Percentiles rank a stretch among this genome's conserved stretches.
phyloP scores from a whole-genome alignment of 1,284 basidiomycete genomes.

The Leccinum fallax region DNA sequence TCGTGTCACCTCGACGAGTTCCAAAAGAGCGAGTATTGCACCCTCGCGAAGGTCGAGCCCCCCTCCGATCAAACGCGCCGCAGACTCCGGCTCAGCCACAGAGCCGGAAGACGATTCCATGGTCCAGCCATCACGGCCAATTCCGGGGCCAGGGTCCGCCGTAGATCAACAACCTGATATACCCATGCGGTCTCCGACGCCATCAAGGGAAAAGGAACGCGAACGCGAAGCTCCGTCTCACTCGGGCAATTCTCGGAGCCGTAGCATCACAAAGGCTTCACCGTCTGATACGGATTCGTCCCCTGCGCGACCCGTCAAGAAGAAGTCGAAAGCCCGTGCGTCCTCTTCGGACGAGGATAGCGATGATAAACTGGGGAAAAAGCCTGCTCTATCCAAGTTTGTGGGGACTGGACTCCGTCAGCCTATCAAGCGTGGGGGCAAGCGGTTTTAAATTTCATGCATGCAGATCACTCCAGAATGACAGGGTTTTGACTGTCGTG shows the following conservation, averaged over 20 bases:
- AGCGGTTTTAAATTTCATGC: conserved; percentile 55
- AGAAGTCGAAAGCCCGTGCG: conserved; percentile 47
- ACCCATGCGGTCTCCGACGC: conserved; percentile 27
- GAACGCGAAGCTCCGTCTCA: conserved; percentile 12
- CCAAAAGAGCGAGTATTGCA: conserved; percentile 7
- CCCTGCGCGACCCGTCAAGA: conserved; percentile 48
- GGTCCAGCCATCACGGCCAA: conserved; percentile 3
- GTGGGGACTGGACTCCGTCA: conserved; percentile 53
- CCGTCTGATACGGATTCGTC: conserved; percentile 48
- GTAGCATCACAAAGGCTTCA: conserved; percentile 25
- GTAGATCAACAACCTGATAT: conserved; percentile 18
- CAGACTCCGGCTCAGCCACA: conserved; percentile 49
- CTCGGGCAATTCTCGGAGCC: conserved; percentile 24
- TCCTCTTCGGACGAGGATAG: conserved; percentile 56
- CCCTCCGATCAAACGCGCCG: conserved; percentile 23
- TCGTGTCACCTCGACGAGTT: conserved; percentile 1
- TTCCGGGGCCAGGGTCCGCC: conserved; percentile 8
- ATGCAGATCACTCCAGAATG: not conserved
- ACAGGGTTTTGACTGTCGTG: conserved; percentile 1
- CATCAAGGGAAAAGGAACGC: conserved; percentile 13
- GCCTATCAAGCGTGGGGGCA: conserved; percentile 71
- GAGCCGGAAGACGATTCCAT: conserved; percentile 46
- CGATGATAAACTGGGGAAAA: conserved; percentile 49
- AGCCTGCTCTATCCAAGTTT: conserved; percentile 40
- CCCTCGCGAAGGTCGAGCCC: conserved; percentile 12